phyloP scores from a whole-genome alignment of 139 green algal species.

The Dunaliella sp. region DNA sequence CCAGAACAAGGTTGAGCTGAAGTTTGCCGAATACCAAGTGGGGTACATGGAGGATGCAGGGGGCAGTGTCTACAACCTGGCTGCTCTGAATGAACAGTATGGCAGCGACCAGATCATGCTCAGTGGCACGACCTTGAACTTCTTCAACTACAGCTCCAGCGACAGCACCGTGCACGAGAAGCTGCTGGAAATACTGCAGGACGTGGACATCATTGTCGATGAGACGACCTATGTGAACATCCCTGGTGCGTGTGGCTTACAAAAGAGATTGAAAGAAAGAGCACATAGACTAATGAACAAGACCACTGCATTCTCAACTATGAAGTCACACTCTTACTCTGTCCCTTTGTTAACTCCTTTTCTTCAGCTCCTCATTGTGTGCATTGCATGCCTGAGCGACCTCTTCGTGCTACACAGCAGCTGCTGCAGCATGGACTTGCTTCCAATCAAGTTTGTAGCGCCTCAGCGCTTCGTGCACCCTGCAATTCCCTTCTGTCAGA shows the following conservation, averaged over 20 bases:
- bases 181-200: conserved; percentile 30
- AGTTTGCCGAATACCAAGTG: background rate
- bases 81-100: conserved; percentile 4
- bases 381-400: too few relatives aligned
- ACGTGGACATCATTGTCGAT: conserved; percentile 67
- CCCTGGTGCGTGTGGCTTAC: conserved; percentile 28
- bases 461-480: too few relatives aligned
- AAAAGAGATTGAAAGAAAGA: background rate
- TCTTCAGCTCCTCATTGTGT: too few relatives aligned
- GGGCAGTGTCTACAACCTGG: conserved; percentile 32
- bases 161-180: background rate
- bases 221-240: conserved; percentile 53
- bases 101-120: background rate
- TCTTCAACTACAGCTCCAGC: background rate
- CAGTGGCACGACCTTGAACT: background rate
- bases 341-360: too few relatives aligned
- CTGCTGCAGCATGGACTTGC: too few relatives aligned
- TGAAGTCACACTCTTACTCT: too few relatives aligned
- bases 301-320: background rate
- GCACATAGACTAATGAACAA: background rate
- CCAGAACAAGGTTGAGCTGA: conserved; percentile 29
- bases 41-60: conserved; percentile 44
- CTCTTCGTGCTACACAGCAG: too few relatives aligned
- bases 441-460: too few relatives aligned
- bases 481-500: too few relatives aligned